Evolutionary conservation across 73 alveolate genomes (phyloP).

Genomic region (Stentor roeselii): DNA sequence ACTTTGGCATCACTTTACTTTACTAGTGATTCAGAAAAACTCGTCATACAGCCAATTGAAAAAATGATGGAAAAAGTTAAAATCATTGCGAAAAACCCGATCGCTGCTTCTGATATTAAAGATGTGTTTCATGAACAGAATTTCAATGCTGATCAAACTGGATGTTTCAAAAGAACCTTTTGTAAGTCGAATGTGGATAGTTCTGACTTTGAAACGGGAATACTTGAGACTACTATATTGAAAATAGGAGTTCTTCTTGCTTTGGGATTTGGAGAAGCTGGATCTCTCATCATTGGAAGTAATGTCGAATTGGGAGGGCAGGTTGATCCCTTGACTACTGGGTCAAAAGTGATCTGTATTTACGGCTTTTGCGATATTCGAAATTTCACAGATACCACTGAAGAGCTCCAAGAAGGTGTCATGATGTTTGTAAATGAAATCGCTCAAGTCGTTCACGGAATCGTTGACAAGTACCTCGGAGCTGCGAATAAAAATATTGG

Average conservation of each 20-base stretch:
- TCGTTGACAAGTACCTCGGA: constrained; percentile 87
- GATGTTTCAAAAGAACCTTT: constrained; percentile 13
- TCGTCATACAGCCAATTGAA: constrained; percentile 91
- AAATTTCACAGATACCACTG: constrained; percentile 83
- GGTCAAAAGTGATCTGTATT: constrained; percentile 73
- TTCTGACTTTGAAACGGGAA: constrained; percentile 41
- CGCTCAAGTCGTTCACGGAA: constrained; percentile 96
- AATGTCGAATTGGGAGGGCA: constrained; percentile 86
- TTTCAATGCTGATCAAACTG: constrained; percentile 30
- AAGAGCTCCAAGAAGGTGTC: constrained; percentile 86
- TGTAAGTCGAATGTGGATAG: constrained; percentile 29
- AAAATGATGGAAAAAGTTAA: constrained; percentile 90
- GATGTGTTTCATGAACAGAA: constrained; percentile 63
- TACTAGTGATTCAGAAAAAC: constrained; percentile 78
- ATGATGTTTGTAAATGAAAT: constrained; percentile 97
- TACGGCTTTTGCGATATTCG: constrained; percentile 87
- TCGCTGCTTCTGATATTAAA: constrained; percentile 90
- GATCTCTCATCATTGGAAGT: constrained; percentile 74
- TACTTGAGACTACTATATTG: constrained; percentile 53
- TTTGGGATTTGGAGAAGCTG: constrained; percentile 97
- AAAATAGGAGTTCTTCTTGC: constrained; percentile 77
- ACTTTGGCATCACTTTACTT: constrained; percentile 80
- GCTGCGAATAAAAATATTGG: constrained; percentile 99
- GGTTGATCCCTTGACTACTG: constrained; percentile 81
- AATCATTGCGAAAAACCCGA: constrained; percentile 90